These are phyloP conservation scores for Claviceps maximensis DNA, from an alignment of 2,329 filamentous ascomycete species.

Conservation along the genomic window DNA sequence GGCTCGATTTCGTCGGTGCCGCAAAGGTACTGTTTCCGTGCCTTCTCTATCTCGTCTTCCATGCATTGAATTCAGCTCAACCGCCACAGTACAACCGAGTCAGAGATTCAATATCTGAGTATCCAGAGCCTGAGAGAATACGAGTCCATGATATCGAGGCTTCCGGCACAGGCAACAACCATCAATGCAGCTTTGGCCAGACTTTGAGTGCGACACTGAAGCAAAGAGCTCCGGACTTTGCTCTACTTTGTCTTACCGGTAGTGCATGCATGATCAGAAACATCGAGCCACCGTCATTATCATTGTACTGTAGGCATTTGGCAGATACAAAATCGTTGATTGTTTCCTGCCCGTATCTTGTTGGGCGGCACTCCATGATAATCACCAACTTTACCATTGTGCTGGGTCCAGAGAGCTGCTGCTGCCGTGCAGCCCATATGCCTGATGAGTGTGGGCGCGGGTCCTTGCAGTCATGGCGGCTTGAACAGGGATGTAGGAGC, in stretches of 20 bases:
- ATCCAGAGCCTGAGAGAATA: conserved; percentile 2
- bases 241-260: background rate
- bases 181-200: background rate
- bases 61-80: background rate
- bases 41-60: background rate
- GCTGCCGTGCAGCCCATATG: conserved; percentile 1
- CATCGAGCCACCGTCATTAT: too few relatives aligned
- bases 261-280: background rate
- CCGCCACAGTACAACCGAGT: background rate
- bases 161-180: background rate
- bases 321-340: background rate
- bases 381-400: conserved; percentile 5
- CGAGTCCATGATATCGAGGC: background rate
- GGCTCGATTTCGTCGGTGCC: background rate
- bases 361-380: background rate
- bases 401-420: conserved; percentile 2
- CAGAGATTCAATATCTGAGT: background rate
- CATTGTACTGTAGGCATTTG: too few relatives aligned
- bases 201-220: background rate
- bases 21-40: background rate
- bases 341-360: background rate
- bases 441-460: background rate
- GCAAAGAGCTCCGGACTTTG: background rate
- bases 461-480: conserved; percentile 5
- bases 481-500: conserved; percentile 5